phyloP scores from a whole-genome alignment of 495 filamentous ascomycete species.

The Aspergillus carlsbadensis region DNA sequence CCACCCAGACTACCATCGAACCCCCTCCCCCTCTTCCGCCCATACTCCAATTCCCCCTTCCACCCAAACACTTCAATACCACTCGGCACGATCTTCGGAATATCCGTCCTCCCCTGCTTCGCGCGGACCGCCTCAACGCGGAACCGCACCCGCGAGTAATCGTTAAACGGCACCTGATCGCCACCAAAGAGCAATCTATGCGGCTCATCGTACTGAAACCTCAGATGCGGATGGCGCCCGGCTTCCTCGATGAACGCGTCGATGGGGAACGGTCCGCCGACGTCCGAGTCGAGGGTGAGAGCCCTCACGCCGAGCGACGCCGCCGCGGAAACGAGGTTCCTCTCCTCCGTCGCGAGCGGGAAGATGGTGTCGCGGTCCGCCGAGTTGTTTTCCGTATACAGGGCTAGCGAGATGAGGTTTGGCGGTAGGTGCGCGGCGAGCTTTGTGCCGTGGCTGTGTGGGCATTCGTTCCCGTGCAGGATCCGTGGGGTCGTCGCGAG shows the following conservation, averaged over 20 bases:
- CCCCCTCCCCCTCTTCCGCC: too few relatives aligned
- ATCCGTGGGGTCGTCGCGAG: not conserved
- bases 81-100: too few relatives aligned
- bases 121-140: too few relatives aligned
- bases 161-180: too few relatives aligned
- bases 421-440: not conserved
- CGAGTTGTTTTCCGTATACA: not conserved
- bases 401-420: not conserved
- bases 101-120: too few relatives aligned
- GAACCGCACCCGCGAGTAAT: too few relatives aligned
- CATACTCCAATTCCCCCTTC: too few relatives aligned
- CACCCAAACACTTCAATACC: too few relatives aligned
- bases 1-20: too few relatives aligned
- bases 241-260: not conserved
- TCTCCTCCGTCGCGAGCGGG: not conserved
- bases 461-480: not conserved
- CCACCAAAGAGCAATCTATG: too few relatives aligned
- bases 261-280: not conserved
- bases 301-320: not conserved
- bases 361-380: not conserved
- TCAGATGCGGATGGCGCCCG: too few relatives aligned
- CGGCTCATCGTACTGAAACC: too few relatives aligned
- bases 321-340: not conserved
- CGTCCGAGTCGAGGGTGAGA: not conserved
- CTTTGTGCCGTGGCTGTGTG: not conserved